Base-by-base conservation (phyloP, 2,329 filamentous ascomycete genomes). In the Cordyceps tenuipes region DNA sequence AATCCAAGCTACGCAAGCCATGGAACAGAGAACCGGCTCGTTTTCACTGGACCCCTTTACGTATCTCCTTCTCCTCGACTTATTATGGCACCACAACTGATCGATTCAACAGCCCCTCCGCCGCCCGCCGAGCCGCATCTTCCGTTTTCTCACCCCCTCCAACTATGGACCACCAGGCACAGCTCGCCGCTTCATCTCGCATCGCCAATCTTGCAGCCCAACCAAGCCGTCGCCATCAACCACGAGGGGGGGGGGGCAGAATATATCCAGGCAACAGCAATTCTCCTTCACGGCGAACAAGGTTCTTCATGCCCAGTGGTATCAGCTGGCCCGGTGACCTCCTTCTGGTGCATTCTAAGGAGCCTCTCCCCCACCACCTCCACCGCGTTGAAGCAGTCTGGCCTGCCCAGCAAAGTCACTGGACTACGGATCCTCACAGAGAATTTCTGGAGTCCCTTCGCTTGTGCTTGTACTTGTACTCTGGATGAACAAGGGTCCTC, bases 141-240 rank as follows among this genome's bases (percentile, higher is more conserved):
- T 19, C 47, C 47, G 34, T 43, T 26, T n/a, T 19, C 47, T 23
- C 23, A 17, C 23, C 48, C 13, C 47, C 26, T n/a, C 26, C 26
- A 26, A 31, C 17, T 46, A 50, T 50, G 29, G 48, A 50, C 17
- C 31, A 50, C 15, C 34, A 17, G 12, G 23, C 47, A 26, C 41
- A 43, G 41, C 41, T 23, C 23, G 52, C 36, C 23, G 44, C 44
- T 49, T n/a, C 39, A 47, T 55, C 39, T 55, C 39, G 52, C 41
- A 55, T 44, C 52, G 34, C 41, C 39, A 43, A 55, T 55, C 43
- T 58, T 6, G 57, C 57, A 57, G 47, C 57, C 31, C 56, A 43
- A 48, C 39, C 52, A 12, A 19, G 10, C 26, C 23, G 29, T 49
- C n/a, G 15, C 17, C 26, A 34, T n/a, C n/a, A 50, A 48, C 29